Evolutionary conservation across 805 yeast genomes (phyloP).

Genomic region (Ogataea pignaliae): DNA sequence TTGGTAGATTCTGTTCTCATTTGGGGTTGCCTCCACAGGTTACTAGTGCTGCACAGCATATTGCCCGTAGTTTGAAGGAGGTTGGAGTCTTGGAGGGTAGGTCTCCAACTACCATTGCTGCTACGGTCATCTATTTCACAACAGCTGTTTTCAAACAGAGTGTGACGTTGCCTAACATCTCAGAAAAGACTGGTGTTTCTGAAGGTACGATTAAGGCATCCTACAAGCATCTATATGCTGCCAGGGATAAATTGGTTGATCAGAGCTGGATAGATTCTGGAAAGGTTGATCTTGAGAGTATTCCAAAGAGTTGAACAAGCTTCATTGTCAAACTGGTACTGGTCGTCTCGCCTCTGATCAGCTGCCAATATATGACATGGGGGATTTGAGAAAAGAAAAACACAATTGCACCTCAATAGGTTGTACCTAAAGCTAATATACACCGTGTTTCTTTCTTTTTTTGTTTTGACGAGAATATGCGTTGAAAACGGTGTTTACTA

Average conservation of each 20-base stretch:
- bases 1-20: constrained; percentile 94
- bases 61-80: constrained; percentile 85
- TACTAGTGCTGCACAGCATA: constrained; percentile 88
- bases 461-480: too few relatives aligned
- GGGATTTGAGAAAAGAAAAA: too few relatives aligned
- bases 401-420: too few relatives aligned
- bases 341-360: too few relatives aligned
- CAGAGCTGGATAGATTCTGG: constrained; percentile 72
- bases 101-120: constrained; percentile 96
- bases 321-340: background rate
- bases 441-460: too few relatives aligned
- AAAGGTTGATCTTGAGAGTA: constrained; percentile 41
- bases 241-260: constrained; percentile 67
- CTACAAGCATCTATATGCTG: constrained; percentile 76
- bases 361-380: too few relatives aligned
- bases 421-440: too few relatives aligned
- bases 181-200: constrained; percentile 91
- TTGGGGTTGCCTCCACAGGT: constrained; percentile 81
- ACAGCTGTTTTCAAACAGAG: constrained; percentile 81
- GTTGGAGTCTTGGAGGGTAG: constrained; percentile 94
- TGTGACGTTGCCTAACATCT: constrained; percentile 72
- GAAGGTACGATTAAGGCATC: constrained; percentile 96
- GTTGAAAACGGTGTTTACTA: too few relatives aligned
- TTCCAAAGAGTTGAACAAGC: constrained; percentile 13
- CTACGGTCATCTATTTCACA: constrained; percentile 94